phyloP scores from a whole-genome alignment of 1,284 basidiomycete species.

The Trichosporon inkin region DNA sequence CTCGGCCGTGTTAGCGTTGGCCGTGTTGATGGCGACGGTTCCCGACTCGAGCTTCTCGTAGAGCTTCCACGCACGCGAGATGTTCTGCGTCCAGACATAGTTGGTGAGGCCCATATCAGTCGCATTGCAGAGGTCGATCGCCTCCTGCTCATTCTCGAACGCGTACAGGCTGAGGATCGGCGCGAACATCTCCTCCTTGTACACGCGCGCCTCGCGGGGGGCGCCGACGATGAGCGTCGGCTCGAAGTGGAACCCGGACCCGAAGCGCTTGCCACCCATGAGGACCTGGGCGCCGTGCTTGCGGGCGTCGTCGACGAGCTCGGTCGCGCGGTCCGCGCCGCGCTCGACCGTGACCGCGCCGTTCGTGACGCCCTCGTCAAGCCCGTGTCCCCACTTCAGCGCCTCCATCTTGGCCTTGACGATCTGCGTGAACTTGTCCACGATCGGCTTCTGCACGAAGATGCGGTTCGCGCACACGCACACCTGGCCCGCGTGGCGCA shows the following conservation, averaged over 20 bases:
- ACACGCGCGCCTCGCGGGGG: slow-evolving; percentile 59
- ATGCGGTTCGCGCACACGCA: slow-evolving; percentile 62
- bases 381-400: slow-evolving; percentile 84
- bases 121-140: slow-evolving; percentile 73
- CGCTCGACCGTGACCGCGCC: slow-evolving; percentile 82
- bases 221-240: slow-evolving; percentile 83
- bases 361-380: slow-evolving; percentile 67
- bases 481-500: slow-evolving; percentile 82
- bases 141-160: slow-evolving; percentile 89
- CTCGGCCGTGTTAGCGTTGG: slow-evolving; percentile 66
- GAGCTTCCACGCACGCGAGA: slow-evolving; percentile 85
- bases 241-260: slow-evolving; percentile 61
- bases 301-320: slow-evolving; percentile 77
- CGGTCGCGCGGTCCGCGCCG: slow-evolving; percentile 74
- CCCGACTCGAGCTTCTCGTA: slow-evolving; percentile 88
- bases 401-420: slow-evolving; percentile 56
- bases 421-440: slow-evolving; percentile 31
- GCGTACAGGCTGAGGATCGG: slow-evolving; percentile 58
- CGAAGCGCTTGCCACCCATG: slow-evolving; percentile 66
- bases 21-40: slow-evolving; percentile 73
- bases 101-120: slow-evolving; percentile 80
- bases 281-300: slow-evolving; percentile 75
- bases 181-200: slow-evolving; percentile 78
- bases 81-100: slow-evolving; percentile 83
- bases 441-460: slow-evolving; percentile 62